These are phyloP conservation scores for Hypoxylon sp. DNA, from an alignment of 2,329 filamentous ascomycete genomes.

Conservation along the genomic window DNA sequence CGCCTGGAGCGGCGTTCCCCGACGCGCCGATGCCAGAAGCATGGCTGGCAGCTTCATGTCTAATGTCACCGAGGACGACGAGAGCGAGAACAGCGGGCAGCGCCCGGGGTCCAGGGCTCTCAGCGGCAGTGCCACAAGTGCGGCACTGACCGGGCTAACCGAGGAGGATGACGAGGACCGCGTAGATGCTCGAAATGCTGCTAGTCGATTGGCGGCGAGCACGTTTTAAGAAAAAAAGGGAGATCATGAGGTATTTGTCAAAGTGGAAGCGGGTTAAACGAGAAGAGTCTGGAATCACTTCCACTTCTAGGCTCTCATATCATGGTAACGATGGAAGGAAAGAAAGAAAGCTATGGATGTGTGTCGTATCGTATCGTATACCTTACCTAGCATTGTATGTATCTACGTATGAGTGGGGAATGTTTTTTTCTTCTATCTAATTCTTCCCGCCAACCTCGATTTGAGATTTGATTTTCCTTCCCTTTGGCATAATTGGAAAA, in stretches of 20 bases:
- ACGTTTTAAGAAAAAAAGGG: slow-evolving; percentile 71
- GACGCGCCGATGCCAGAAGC: slow-evolving; percentile 81
- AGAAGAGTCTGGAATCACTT: slow-evolving; percentile 29
- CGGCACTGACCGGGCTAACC: slow-evolving; percentile 65
- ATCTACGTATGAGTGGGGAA: slow-evolving; percentile 18
- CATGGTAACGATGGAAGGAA: no score
- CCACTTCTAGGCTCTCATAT: no score
- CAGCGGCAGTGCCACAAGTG: slow-evolving; percentile 50
- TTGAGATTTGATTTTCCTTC: slow-evolving; percentile 5
- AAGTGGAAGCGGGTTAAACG: slow-evolving; percentile 14
- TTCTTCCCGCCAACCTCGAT: slow-evolving; percentile 17
- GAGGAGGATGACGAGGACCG: slow-evolving; percentile 93
- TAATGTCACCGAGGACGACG: slow-evolving; percentile 70
- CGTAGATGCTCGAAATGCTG: slow-evolving; percentile 94
- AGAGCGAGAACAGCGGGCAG: slow-evolving; percentile 56
- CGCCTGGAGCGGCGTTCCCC: slow-evolving; percentile 93
- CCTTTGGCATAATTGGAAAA: no score
- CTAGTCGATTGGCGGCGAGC: slow-evolving; percentile 90
- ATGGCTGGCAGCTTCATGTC: slow-evolving; percentile 76
- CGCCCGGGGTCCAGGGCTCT: slow-evolving; percentile 49
- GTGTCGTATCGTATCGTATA: no score
- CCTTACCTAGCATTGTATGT: slow-evolving; percentile 35
- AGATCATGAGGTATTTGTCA: neutral
- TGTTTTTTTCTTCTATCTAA: slow-evolving; percentile 8
- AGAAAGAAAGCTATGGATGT: slow-evolving; percentile 9